These are phyloP conservation scores for Mycena galopus DNA, from an alignment of 768 basidiomycete genomes.

Conservation along the genomic window DNA sequence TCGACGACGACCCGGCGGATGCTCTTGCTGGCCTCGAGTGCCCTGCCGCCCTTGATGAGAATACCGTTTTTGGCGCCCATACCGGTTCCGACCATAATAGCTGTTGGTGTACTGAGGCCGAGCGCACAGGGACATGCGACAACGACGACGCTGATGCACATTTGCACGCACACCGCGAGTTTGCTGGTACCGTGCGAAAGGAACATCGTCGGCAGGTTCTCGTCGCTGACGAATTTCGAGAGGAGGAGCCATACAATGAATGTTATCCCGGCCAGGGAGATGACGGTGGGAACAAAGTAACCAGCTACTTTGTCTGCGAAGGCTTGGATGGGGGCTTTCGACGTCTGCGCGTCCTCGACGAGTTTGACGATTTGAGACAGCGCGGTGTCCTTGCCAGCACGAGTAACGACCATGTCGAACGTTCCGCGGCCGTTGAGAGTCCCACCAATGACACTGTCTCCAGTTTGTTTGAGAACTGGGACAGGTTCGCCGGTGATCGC, in stretches of 20 bases:
- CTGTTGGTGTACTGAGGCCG: constrained; percentile 96
- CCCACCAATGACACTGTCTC: constrained; percentile 93
- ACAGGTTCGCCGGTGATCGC: constrained; percentile 96
- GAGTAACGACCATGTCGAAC: constrained; percentile 95
- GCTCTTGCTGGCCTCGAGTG: constrained; percentile 89
- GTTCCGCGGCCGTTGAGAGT: constrained; percentile 98
- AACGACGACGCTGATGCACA: constrained; percentile 98
- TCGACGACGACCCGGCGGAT: constrained; percentile 90
- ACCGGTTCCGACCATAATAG: constrained; percentile 99
- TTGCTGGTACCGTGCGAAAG: constrained; percentile 84
- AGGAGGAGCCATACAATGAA: constrained; percentile 88
- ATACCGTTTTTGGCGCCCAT: constrained; percentile 98
- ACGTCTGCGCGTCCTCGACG: constrained; percentile 98
- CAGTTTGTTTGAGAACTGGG: constrained; percentile 86
- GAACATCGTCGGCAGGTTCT: constrained; percentile 86
- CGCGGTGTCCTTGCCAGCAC: constrained; percentile 96
- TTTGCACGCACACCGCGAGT: constrained; percentile 92
- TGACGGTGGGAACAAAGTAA: constrained; percentile 93
- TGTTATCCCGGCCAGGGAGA: constrained; percentile 84
- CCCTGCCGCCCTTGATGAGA: constrained; percentile 96
- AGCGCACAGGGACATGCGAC: constrained; percentile 99
- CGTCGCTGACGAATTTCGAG: constrained; percentile 66
- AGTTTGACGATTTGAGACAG: constrained; percentile 96
- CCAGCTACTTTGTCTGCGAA: constrained; percentile 97
- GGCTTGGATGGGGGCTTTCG: constrained; percentile 97